A percentile compares a stretch with the other conserved stretches of the same genome.
These are phyloP conservation scores for Aspergillus campestris DNA, from an alignment of 495 filamentous ascomycete species.

Conservation along the genomic window DNA sequence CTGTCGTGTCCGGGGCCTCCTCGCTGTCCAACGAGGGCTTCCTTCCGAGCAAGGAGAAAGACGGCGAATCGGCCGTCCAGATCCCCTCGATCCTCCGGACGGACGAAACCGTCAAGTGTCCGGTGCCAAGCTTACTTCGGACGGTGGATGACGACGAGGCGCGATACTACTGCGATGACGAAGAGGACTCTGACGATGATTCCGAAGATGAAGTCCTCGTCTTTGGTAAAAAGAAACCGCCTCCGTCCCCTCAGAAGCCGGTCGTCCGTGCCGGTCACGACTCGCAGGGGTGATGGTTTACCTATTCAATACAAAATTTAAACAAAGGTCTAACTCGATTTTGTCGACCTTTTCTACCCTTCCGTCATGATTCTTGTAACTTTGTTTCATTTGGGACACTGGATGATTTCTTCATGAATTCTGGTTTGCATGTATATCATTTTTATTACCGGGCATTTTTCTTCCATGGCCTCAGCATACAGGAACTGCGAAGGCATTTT, in stretches of 20 bases:
- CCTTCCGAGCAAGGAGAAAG: constrained; percentile 17
- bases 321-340: background rate
- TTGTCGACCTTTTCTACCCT: constrained; percentile 4
- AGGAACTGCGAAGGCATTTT: constrained; percentile 3
- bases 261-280: constrained; percentile 7
- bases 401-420: no score
- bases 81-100: constrained; percentile 39
- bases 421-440: constrained; percentile 18
- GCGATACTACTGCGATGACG: constrained; percentile 38
- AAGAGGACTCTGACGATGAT: constrained; percentile 34
- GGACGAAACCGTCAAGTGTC: constrained; percentile 37
- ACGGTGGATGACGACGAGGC: constrained; percentile 33
- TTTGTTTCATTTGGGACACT: no score
- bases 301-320: background rate
- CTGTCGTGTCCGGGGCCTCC: constrained; percentile 69
- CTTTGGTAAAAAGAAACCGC: constrained; percentile 33
- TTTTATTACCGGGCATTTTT: constrained; percentile 8
- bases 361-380: constrained; percentile 4
- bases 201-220: constrained; percentile 45
- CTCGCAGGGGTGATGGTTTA: constrained; percentile 3
- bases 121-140: constrained; percentile 12
- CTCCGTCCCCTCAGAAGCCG: constrained; percentile 14
- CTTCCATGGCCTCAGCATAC: constrained; percentile 10
- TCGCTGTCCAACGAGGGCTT: constrained; percentile 54
- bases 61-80: constrained; percentile 14